Evolutionary conservation across 2,329 filamentous ascomycete species (phyloP).

Genomic region (Bipolaris gigantea): DNA sequence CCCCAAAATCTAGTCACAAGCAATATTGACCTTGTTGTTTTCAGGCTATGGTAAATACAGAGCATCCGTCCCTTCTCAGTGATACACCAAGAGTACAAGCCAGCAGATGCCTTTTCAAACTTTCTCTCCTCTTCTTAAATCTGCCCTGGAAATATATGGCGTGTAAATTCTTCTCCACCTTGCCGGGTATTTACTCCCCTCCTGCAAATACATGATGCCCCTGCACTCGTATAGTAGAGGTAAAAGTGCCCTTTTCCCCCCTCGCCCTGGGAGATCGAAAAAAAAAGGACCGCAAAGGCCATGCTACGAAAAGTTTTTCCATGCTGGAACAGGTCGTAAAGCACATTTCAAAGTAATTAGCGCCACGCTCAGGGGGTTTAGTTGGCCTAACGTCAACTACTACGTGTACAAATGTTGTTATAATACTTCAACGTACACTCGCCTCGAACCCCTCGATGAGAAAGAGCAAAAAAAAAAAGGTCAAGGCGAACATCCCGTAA

Average conservation of each 20-base stretch:
- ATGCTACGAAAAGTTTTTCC: slow-evolving; percentile 4
- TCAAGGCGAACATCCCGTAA: background rate
- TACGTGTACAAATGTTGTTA: background rate
- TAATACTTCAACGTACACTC: background rate
- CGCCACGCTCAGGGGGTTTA: background rate
- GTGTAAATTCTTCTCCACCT: background rate
- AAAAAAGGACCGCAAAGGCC: slow-evolving; percentile 3
- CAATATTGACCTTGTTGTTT: background rate
- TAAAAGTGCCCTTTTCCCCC: slow-evolving; percentile 1
- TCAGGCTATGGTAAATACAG: background rate
- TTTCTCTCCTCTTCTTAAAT: slow-evolving; percentile 1
- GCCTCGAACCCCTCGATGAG: background rate
- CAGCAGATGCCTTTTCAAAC: background rate
- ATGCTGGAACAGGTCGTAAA: slow-evolving; percentile 7
- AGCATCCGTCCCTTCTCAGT: background rate
- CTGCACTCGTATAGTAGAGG: background rate
- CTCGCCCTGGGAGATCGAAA: background rate
- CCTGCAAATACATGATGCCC: slow-evolving; percentile 1
- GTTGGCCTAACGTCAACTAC: background rate
- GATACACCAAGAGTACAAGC: background rate
- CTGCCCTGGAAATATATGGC: background rate
- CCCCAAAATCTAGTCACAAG: background rate
- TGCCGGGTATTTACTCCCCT: background rate
- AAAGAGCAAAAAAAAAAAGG: background rate
- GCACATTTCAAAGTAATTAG: slow-evolving; percentile 4